These are phyloP conservation scores for Cajanus cajan DNA, from an alignment of 306 rosid genomes.

Conservation along the genomic window DNA sequence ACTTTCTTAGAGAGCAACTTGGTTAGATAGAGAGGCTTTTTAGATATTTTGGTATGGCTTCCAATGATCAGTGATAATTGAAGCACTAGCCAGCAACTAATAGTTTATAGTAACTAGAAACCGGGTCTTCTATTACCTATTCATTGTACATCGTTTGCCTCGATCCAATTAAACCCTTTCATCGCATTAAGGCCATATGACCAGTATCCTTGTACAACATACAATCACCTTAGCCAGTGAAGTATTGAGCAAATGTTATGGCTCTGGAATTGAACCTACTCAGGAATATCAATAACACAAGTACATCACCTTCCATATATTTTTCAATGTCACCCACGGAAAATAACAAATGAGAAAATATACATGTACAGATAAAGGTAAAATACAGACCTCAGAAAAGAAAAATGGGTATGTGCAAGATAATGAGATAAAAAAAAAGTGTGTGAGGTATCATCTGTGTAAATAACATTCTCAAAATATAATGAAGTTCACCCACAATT, in stretches of 20 bases:
- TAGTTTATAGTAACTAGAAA: not conserved
- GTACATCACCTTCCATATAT: not conserved
- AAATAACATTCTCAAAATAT: not conserved
- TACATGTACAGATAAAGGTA: not conserved
- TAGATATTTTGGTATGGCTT: not conserved
- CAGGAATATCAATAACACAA: not conserved
- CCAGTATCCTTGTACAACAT: not conserved
- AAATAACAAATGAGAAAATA: conserved; percentile 7
- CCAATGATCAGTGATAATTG: not conserved
- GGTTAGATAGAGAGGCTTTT: not conserved
- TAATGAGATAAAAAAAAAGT: too few relatives aligned
- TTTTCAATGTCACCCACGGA: not conserved
- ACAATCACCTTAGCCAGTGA: not conserved
- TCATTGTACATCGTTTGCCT: not conserved
- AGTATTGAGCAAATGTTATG: not conserved
- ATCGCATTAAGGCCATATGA: not conserved
- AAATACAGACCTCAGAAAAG: not conserved
- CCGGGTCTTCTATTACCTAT: not conserved
- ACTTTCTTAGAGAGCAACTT: not conserved
- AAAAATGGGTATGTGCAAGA: too few relatives aligned
- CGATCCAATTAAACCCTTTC: not conserved
- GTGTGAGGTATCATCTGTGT: not conserved
- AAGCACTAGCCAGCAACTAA: not conserved
- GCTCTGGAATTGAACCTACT: not conserved
- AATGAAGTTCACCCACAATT: not conserved